Base-by-base conservation (phyloP, 2,329 filamentous ascomycete species). In the Aureobasidium vineae region DNA sequence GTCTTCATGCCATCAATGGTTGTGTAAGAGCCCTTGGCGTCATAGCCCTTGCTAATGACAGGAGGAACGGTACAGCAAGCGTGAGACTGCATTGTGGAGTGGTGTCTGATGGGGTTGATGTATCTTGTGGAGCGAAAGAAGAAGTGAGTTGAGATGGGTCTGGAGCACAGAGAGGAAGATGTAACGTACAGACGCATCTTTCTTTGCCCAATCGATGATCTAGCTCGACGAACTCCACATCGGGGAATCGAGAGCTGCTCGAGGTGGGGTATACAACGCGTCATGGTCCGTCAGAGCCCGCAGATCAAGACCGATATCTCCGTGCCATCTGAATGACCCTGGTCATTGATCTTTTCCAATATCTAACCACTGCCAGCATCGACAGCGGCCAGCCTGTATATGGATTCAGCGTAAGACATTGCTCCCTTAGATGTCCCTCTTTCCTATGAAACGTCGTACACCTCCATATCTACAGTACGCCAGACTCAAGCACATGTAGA, bases 1-100 rank as follows among this genome's bases (percentile, higher is more conserved):
- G 85, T 88, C 77, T 87, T 87, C 77, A 88, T 70, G 70, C 85
- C 85, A 76, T 85, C 82, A 72, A 86, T 78, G 66, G 81, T 83
- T 71, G 82, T 85, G 73, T 83, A 88, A 70, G 83, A 77, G 63
- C 86, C 86, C 76, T 87, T 87, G 68, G 78, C 76, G 71, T 83
- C 75, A 76, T 87, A 88, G 71, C 77, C 79, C 66, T 81, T 77
- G 70, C 73, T 73, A 16, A 82, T 77, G 50, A 83, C 78, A 7
- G 81, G 80, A 15, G 82, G 82, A 21, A 82, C 79, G 69, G 79
- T 81, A 76, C 82, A 84, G 76, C 80, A 77, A 57, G 75, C 75
- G 66, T 75, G 72, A 26, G 74, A 75, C 68, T 75, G 74, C 69
- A 69, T 69, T 43, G 50, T 64, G 56, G 52, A 64, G 4, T 56